Base-by-base conservation (phyloP, 768 basidiomycete species). In the Termitomyces sp. region DNA sequence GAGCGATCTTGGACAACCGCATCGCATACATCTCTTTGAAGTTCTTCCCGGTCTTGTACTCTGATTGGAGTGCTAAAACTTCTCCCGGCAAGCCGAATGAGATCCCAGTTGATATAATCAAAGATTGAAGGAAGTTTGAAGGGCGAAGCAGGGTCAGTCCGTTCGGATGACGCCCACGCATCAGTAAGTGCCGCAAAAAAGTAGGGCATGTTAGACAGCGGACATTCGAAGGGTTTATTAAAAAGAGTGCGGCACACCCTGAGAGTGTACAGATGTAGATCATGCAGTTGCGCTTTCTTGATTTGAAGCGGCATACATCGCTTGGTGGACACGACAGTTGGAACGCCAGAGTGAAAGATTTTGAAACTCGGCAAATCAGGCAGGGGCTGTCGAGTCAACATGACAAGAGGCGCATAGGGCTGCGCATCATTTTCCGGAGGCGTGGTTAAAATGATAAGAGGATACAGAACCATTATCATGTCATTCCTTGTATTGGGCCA, bases 1-100 rank as follows among this genome's bases (percentile, higher is more conserved):
- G 77, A 78, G 58, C 90, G 78, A 65, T 93, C 91, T 70, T 91
- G 89, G 36, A 95, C 74, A 22, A 94, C 74, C 27, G 84, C 81
- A 65, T 91, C 88, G 52, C 77, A 66, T 20, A 88, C 69, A 51
- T 80, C 83, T 39, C 75, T 70, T 34, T 77, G 73, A 22, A 82
- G 65, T 8, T 70, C 67, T 54, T 76, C 71, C 15, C 74, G 36
- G 16, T 68, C 65, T 7, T 73, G 72, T 46, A 65, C 66, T 50
- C 75, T 74, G 24, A 92, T 74, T 3, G 80, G 76, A 9, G 75
- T 71, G 49, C 78, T 77, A 78, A 82, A 88, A 30, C 78, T 71
- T 49, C 76, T 71, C 8, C 79, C 83, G 4, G 81, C 87, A 24
- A 78, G 68, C 34, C 72, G 69, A 46, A 93, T 78, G 18, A 74